phyloP scores from a whole-genome alignment of 179 eudicot species.

The Silene noctiflora region DNA sequence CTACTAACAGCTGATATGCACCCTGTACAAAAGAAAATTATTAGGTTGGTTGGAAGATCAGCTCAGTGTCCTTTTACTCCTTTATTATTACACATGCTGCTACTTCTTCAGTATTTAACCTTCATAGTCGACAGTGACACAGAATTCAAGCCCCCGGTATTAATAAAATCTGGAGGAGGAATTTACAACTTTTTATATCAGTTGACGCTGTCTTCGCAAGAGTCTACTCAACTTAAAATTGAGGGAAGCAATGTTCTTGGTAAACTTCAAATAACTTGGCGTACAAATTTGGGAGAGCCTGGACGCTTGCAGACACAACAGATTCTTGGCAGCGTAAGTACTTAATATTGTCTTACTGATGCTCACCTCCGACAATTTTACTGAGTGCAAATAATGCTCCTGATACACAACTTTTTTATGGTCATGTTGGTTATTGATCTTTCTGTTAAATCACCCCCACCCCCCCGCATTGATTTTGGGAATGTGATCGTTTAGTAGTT shows the following conservation, averaged over 20 bases:
- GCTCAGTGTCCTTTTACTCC: not conserved
- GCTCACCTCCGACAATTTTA: not conserved
- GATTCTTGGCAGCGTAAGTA: conserved; percentile 92
- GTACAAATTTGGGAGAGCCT: conserved; percentile 97
- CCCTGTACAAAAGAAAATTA: conserved; percentile 36
- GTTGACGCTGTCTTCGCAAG: conserved; percentile 61
- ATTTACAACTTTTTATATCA: conserved; percentile 80
- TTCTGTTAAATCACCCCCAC: not conserved
- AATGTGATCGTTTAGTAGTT: no score
- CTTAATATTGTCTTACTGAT: conserved; percentile 5
- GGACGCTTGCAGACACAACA: conserved; percentile 99
- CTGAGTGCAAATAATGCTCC: not conserved
- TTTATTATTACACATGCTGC: conserved; percentile 4
- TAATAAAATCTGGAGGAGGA: conserved; percentile 93
- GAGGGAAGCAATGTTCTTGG: conserved; percentile 94
- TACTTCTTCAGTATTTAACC: conserved; percentile 4
- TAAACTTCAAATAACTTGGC: conserved; percentile 98
- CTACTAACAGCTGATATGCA: conserved; percentile 61
- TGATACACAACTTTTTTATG: not conserved
- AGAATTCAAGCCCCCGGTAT: conserved; percentile 73
- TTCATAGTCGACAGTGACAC: conserved; percentile 35
- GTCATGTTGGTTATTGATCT: not conserved
- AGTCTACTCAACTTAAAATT: conserved; percentile 45
- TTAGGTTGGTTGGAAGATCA: conserved; percentile 43
- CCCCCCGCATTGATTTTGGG: no score